Conservation (phyloP, 352 stramenopile genomes). For the Thraustochytrium sp. region DNA sequence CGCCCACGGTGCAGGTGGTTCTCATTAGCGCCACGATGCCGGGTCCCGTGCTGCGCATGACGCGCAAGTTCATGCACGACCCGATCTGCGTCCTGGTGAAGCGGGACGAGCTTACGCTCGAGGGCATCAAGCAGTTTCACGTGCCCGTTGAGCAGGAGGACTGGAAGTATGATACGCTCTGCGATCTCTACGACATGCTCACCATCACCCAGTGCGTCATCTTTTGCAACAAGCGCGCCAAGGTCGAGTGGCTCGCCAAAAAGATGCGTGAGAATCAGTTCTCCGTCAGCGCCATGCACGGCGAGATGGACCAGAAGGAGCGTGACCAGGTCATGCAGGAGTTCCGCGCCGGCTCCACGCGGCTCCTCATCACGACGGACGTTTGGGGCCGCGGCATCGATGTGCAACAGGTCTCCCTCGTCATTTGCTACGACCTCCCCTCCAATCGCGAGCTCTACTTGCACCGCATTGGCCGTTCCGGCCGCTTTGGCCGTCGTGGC, state of each 20-base stretch:
- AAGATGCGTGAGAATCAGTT: constrained; percentile 99
- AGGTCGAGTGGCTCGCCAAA: constrained; percentile 98
- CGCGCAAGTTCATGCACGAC: constrained; percentile 97
- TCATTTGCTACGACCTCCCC: constrained; percentile 81
- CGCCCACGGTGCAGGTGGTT: constrained; percentile 80
- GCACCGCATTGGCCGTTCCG: constrained; percentile 98
- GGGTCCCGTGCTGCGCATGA: constrained; percentile 96
- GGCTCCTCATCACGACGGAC: constrained; percentile 91
- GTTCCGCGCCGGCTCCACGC: constrained; percentile 96
- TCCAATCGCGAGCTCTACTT: constrained; percentile 98
- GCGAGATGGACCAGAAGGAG: constrained; percentile 98
- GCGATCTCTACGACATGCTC: constrained; percentile 98
- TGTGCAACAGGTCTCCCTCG: constrained; percentile 92
- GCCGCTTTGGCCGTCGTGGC: constrained; percentile 99
- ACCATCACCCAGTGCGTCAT: constrained; percentile 99
- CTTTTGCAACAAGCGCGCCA: constrained; percentile 98
- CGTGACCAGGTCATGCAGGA: constrained; percentile 99
- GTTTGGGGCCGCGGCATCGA: constrained; percentile 91
- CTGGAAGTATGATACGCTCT: constrained; percentile 99
- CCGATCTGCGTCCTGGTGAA: constrained; percentile 92
- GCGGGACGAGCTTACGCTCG: constrained; percentile 93
- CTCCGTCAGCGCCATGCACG: constrained; percentile 99
- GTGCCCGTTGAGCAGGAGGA: constrained; percentile 96
- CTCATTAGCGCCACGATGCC: constrained; percentile 99
- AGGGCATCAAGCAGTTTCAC: constrained; percentile 99